Percentiles rank a stretch among this genome's conserved stretches.
These are phyloP conservation scores for Hippophae tibetana DNA, from an alignment of 306 rosid genomes.

Conservation along the genomic window DNA sequence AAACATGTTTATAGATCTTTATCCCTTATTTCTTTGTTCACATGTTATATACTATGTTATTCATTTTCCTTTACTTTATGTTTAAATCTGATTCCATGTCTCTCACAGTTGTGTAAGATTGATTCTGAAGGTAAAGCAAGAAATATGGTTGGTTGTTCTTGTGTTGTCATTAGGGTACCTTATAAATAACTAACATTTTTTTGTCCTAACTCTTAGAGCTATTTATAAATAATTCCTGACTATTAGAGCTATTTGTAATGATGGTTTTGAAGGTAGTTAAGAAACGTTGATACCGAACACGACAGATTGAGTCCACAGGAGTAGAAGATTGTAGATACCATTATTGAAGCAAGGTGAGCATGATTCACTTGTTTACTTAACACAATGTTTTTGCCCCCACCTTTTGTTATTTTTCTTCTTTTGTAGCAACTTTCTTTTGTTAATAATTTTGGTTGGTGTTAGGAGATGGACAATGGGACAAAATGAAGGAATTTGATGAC, in stretches of 20 bases:
- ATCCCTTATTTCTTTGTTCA: too few species aligned
- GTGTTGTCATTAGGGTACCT: too few species aligned
- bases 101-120: too few species aligned
- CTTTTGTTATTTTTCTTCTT: constrained; percentile 11
- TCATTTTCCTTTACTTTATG: too few species aligned
- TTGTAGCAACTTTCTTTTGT: constrained; percentile 77
- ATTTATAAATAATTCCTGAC: too few species aligned
- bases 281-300: constrained; percentile 71
- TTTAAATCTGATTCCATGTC: too few species aligned
- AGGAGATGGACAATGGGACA: constrained; percentile 99
- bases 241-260: background rate
- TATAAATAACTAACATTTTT: too few species aligned
- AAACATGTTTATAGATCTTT: too few species aligned
- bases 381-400: background rate
- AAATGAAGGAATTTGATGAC: constrained; percentile 90
- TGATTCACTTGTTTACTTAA: constrained; percentile 6
- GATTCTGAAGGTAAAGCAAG: too few species aligned
- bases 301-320: constrained; percentile 85
- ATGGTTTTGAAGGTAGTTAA: constrained; percentile 54
- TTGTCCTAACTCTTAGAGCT: too few species aligned
- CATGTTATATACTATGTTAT: too few species aligned
- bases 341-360: constrained; percentile 84
- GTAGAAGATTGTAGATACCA: constrained; percentile 76
- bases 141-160: too few species aligned
- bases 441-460: constrained; percentile 87